These are phyloP conservation scores for Diaporthe citrichinensis DNA, from an alignment of 2,329 filamentous ascomycete genomes.

Conservation along the genomic window DNA sequence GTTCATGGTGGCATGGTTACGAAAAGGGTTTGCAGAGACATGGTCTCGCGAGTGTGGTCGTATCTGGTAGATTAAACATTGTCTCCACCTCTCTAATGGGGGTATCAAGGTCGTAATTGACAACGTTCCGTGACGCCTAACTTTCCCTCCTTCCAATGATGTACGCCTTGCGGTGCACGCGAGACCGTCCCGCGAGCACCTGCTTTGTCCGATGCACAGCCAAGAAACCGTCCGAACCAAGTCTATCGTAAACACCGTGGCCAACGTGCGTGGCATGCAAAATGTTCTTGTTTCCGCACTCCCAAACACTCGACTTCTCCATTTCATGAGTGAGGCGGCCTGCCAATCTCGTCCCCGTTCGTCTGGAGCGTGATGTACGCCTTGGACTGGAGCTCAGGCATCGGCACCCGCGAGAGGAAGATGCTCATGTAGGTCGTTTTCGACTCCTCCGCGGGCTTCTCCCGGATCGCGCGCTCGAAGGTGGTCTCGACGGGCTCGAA, in stretches of 20 bases:
- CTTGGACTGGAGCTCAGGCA: constrained; percentile 68
- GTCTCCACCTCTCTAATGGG: constrained; percentile 29
- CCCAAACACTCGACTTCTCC: not conserved
- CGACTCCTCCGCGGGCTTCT: constrained; percentile 59
- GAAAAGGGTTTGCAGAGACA: no score
- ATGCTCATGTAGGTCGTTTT: constrained; percentile 69
- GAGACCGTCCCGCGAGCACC: not conserved
- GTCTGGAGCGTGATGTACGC: constrained; percentile 64
- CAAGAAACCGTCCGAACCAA: constrained; percentile 21
- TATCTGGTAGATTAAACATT: constrained; percentile 13
- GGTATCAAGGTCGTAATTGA: constrained; percentile 34
- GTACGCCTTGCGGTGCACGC: constrained; percentile 2
- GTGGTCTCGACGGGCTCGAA: constrained; percentile 73
- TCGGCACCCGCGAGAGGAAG: constrained; percentile 67
- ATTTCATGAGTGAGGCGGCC: not conserved
- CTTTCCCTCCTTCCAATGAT: constrained; percentile 3
- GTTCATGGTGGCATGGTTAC: no score
- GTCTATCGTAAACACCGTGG: constrained; percentile 11
- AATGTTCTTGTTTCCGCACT: not conserved
- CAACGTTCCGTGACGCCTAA: constrained; percentile 24
- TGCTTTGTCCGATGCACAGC: constrained; percentile 6
- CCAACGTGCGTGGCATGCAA: constrained; percentile 9
- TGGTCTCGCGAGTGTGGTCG: not conserved
- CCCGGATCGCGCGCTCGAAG: constrained; percentile 65
- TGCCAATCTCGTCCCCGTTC: constrained; percentile 51